Conservation (phyloP, 495 filamentous ascomycete genomes). For the Trichoderma gamsii region DNA sequence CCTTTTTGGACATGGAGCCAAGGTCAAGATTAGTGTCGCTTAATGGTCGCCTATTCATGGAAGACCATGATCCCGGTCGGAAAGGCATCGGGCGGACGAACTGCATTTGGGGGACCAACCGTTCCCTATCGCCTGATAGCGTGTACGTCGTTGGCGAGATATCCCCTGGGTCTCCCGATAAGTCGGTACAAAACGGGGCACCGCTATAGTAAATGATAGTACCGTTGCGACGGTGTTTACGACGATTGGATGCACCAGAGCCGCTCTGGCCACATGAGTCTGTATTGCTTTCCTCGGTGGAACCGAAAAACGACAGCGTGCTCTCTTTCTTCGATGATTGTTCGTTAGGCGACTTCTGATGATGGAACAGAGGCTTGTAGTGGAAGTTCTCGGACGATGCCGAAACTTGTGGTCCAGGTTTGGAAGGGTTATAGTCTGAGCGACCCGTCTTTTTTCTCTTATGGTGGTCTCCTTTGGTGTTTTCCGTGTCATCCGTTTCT, state of each 20-base stretch:
- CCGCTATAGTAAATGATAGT: constrained; percentile 77
- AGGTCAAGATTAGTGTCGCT: constrained; percentile 23
- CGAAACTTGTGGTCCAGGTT: constrained; percentile 32
- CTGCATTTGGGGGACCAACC: constrained; percentile 18
- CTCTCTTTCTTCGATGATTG: constrained; percentile 35
- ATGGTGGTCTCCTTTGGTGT: constrained; percentile 28
- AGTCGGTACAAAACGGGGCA: constrained; percentile 68
- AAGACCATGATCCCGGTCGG: constrained; percentile 36
- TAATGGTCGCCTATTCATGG: constrained; percentile 38
- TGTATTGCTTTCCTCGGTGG: constrained; percentile 35
- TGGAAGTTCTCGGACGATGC: constrained; percentile 46
- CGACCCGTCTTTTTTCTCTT: constrained; percentile 35
- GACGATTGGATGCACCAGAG: constrained; percentile 36
- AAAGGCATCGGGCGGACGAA: background rate
- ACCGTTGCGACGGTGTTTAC: constrained; percentile 50
- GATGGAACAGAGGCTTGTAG: constrained; percentile 59
- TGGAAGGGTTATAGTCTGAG: constrained; percentile 29
- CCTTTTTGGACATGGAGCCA: constrained; percentile 20
- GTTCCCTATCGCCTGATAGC: constrained; percentile 29
- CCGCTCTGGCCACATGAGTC: constrained; percentile 38
- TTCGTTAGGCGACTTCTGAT: constrained; percentile 39
- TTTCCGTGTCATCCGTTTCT: constrained; percentile 36
- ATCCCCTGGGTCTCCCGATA: constrained; percentile 54
- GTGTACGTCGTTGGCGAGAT: constrained; percentile 35
- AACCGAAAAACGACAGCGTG: constrained; percentile 28